Evolutionary conservation across 306 rosid species (phyloP).

Genomic region (Heteromeles arbutifolia): DNA sequence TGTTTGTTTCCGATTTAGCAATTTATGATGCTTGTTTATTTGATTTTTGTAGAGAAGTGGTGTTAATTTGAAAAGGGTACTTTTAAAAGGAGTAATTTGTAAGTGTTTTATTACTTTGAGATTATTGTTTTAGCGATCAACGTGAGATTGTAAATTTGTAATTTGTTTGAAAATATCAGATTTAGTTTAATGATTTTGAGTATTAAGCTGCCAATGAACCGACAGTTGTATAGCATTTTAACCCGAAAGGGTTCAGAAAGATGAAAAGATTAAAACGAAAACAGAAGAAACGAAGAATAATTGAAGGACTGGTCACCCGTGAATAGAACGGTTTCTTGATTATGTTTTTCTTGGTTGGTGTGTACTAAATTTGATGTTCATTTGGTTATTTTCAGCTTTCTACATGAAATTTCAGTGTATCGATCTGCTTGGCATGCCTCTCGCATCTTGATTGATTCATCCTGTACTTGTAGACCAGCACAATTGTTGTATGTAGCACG

Average conservation of each 20-base stretch:
- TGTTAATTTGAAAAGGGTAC: neutral
- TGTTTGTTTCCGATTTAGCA: neutral
- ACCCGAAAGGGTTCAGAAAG: neutral
- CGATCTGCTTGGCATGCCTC: neutral
- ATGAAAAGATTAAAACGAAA: neutral
- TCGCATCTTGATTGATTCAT: neutral
- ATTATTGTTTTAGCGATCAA: neutral
- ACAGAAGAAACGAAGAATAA: neutral
- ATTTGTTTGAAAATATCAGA: neutral
- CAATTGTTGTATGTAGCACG: neutral
- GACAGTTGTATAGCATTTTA: neutral
- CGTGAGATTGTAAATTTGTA: neutral
- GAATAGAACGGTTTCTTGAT: neutral
- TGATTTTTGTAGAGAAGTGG: neutral
- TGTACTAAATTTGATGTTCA: neutral
- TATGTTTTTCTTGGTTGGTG: neutral
- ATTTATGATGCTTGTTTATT: neutral
- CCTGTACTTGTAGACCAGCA: neutral
- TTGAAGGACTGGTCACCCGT: neutral
- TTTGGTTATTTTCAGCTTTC: neutral
- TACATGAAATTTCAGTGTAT: neutral
- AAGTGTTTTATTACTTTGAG: neutral
- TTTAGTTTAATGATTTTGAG: neutral
- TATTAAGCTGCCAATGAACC: neutral
- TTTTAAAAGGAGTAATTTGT: neutral